Percentiles rank a stretch among this genome's conserved stretches.
These are phyloP conservation scores for Rhodocollybia butyracea DNA, from an alignment of 768 basidiomycete genomes.

Conservation along the genomic window DNA sequence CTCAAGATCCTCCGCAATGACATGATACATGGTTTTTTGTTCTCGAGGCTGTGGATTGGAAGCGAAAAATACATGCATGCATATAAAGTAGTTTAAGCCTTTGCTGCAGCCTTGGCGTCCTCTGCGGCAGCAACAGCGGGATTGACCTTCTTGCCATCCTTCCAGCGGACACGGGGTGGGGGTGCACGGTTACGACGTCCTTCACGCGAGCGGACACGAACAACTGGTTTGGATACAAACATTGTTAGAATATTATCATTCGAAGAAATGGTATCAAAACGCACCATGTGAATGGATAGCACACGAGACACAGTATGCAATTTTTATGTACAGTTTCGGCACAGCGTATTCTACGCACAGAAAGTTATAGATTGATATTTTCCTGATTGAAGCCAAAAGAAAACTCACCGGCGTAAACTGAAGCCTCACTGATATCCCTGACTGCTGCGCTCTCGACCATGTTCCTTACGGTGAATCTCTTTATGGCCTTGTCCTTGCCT, in stretches of 20 bases:
- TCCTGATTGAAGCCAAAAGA: neutral
- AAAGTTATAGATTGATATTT: neutral
- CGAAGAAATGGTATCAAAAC: slow-evolving; percentile 21
- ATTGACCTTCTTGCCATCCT: slow-evolving; percentile 94
- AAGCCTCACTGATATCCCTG: slow-evolving; percentile 94
- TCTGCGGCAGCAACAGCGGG: slow-evolving; percentile 92
- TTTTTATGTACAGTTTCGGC: slow-evolving; percentile 98
- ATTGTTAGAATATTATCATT: neutral
- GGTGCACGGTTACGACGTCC: slow-evolving; percentile 97
- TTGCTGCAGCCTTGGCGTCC: slow-evolving; percentile 66
- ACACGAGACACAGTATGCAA: slow-evolving; percentile 97
- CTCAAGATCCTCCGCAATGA: no score
- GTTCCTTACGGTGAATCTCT: slow-evolving; percentile 98
- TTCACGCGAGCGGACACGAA: slow-evolving; percentile 95
- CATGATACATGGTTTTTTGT: slow-evolving; percentile 3
- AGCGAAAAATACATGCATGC: slow-evolving; percentile 5
- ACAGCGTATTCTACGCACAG: slow-evolving; percentile 77
- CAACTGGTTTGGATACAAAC: slow-evolving; percentile 60
- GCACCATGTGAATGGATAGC: slow-evolving; percentile 98
- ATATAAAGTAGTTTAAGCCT: neutral
- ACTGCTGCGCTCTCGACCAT: slow-evolving; percentile 99
- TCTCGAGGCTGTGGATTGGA: neutral
- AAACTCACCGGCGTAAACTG: slow-evolving; percentile 81
- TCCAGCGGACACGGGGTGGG: slow-evolving; percentile 94
- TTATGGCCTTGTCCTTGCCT: slow-evolving; percentile 99